Evolutionary conservation across 2,329 filamentous ascomycete genomes (phyloP), one percentile per base, ranked within the genome.

Genomic region (Claviceps digitariae): DNA sequence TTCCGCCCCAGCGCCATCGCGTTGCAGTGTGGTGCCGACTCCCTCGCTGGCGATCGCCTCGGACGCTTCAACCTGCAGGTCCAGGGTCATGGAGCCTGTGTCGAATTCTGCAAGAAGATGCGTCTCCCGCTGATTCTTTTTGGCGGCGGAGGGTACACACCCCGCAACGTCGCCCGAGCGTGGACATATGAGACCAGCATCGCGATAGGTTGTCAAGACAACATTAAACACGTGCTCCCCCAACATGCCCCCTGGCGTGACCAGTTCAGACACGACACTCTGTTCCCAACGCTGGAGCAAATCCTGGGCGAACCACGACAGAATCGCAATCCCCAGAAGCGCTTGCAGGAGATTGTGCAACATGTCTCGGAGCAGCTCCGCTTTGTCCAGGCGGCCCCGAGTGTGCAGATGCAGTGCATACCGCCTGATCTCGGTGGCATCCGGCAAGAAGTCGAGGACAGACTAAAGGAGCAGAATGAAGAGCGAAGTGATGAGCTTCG

Each of bases 151-250:
- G 93, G 93, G 29, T 98, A 98, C 70, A 98, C 93, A 15, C 90
- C 93, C 5, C 82, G 91, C 58, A 98, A 98, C 63, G 93, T 98
- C 7, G 93, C 93, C 44, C 86, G 93, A 52, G 90, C 91, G 31
- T 98, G 93, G 93, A 89, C 90, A 25, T 91, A 95, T 69, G 93
- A 98, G 72, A 98, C 93, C 13, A 86, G 87, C 56, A 88, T 97
- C 60, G 89, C 89, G 56, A 87, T 94, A 57, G 83, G 84, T 59
- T 83, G 82, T 54, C 77, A 86, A 56, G 76, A 85, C 57, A 78
- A 80, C 54, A 84, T 96, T 57, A 72, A 76, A 65, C 79, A 85
- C 20, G 77, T 81, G 13, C 84, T 97, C 29, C 91, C 93, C 0
- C 71, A 79, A 38, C 83, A 94, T 62, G 82, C 91, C 8, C 87